Evolutionary conservation across 495 filamentous ascomycete species (phyloP), one percentile per base, ranked within the genome.

Genomic region (Letharia lupina): DNA sequence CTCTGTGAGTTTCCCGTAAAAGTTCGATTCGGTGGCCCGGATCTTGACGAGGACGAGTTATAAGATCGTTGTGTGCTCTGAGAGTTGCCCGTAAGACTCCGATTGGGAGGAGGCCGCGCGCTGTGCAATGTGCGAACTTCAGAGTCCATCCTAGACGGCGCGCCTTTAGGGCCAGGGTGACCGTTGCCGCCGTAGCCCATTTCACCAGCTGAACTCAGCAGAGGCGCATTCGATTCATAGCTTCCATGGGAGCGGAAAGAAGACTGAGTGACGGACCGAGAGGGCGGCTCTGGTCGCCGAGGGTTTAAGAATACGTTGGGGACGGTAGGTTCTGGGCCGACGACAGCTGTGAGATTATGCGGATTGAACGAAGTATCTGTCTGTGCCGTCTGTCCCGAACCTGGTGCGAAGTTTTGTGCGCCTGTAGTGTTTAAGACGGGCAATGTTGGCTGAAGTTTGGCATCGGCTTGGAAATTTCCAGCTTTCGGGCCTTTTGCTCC

Each of bases 351-450:
- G 23, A 77, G 81, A 11, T 84, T 83, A 54, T 83, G 78, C 41
- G 84, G 83, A 4, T 78, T 75, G 72, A 81, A 71, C 0, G 89
- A 84, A 20, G 91, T 73, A 2, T 89, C 89, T 0, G 83, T 80
- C 73, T 84, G 82, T 0, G 89, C 91, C 15, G 89, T 85, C 60
- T 83, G 86, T 61, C 89, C 82, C 47, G 81, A 84, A 35, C 90
- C 71, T 58, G 80, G 80, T 40, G 85, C 81, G 79, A 87, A 84
- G 70, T 85, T 83, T 67, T 89, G 85, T 56, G 75, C 67, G 48
- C 71, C 66, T 33, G 77, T 69, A 40, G 85, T 79, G 56, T 83
- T 80, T 16, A 90, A 64, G 9, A 82, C 80, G 9, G 89, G 89
- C 37, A 93, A 67, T 0, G 89, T 91, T 6, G 91, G 89, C 70